These are phyloP conservation scores for Auxenochlorella pyrenoidosa DNA, from an alignment of 139 green algal genomes.

Conservation along the genomic window DNA sequence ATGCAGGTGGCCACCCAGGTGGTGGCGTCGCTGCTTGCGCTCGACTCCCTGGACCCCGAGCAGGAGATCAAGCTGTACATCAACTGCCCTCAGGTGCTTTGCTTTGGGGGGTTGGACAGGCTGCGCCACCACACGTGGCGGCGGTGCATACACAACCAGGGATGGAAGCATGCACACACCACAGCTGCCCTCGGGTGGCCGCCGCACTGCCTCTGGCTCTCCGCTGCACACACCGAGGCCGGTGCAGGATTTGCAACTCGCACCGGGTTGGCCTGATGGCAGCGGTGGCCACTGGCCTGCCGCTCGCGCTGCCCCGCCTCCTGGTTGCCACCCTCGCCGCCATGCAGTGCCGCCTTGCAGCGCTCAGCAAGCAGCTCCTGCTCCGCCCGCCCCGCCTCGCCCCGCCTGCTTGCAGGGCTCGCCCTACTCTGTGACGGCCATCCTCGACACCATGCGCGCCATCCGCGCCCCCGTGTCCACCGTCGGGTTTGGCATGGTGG, in stretches of 20 bases:
- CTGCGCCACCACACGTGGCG: too few species aligned
- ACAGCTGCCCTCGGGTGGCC: too few species aligned
- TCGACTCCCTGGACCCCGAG: constrained; percentile 85
- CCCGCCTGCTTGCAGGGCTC: constrained; percentile 66
- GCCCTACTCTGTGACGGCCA: constrained; percentile 82
- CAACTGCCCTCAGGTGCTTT: constrained; percentile 71
- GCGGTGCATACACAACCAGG: too few species aligned
- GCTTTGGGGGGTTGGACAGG: too few species aligned
- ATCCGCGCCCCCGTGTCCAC: constrained; percentile 85
- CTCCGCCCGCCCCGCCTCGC: not conserved
- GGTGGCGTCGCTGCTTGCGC: constrained; percentile 87
- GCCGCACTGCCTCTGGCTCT: too few species aligned
- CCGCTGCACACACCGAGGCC: too few species aligned
- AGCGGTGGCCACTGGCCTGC: too few species aligned
- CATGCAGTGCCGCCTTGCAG: not conserved
- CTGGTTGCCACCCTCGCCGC: too few species aligned
- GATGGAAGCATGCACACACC: too few species aligned
- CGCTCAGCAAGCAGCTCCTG: not conserved
- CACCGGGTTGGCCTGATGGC: too few species aligned
- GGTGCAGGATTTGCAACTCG: too few species aligned
- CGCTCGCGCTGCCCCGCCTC: too few species aligned
- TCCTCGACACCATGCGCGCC: constrained; percentile 90
- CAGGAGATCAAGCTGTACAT: constrained; percentile 97
- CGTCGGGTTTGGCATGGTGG: constrained; percentile 79
- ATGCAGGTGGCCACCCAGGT: constrained; percentile 54